These are phyloP conservation scores for Aspergillus versicolor DNA, from an alignment of 2,329 filamentous ascomycete genomes.

Conservation along the genomic window DNA sequence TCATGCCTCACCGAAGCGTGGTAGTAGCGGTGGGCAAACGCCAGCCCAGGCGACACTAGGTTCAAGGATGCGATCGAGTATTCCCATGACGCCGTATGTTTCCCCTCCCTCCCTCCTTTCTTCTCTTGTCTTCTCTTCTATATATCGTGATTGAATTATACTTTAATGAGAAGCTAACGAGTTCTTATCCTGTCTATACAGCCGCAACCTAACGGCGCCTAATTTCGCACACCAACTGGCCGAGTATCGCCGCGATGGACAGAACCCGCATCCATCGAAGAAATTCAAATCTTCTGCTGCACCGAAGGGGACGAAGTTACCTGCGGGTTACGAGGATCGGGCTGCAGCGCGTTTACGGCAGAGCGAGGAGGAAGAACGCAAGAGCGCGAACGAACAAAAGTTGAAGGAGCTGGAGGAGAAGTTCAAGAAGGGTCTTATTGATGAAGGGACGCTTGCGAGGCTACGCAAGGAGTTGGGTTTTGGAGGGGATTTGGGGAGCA, in stretches of 20 bases:
- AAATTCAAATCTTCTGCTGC: constrained; percentile 72
- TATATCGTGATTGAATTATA: no score
- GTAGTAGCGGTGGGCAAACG: constrained; percentile 22
- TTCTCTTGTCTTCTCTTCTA: background rate
- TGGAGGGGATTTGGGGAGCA: constrained; percentile 76
- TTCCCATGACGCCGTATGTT: constrained; percentile 89
- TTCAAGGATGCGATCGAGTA: constrained; percentile 74
- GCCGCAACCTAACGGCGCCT: constrained; percentile 64
- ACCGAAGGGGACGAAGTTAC: constrained; percentile 79
- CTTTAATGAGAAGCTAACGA: background rate
- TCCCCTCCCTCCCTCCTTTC: background rate
- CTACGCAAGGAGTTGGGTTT: constrained; percentile 70
- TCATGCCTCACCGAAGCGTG: constrained; percentile 3
- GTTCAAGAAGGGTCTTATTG: constrained; percentile 80
- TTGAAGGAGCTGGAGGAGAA: constrained; percentile 78
- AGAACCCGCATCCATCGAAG: constrained; percentile 57
- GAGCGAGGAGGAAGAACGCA: constrained; percentile 48
- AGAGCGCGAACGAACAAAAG: constrained; percentile 53
- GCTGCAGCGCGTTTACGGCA: constrained; percentile 61
- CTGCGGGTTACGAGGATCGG: constrained; percentile 80
- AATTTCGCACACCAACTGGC: constrained; percentile 85
- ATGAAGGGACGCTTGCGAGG: constrained; percentile 73
- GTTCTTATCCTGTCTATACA: constrained; percentile 29
- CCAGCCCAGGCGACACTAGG: constrained; percentile 62
- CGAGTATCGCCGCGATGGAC: constrained; percentile 62